Conservation (phyloP, 192 early-diverging fungal genomes). For the Paraglomus brasilianum region DNA sequence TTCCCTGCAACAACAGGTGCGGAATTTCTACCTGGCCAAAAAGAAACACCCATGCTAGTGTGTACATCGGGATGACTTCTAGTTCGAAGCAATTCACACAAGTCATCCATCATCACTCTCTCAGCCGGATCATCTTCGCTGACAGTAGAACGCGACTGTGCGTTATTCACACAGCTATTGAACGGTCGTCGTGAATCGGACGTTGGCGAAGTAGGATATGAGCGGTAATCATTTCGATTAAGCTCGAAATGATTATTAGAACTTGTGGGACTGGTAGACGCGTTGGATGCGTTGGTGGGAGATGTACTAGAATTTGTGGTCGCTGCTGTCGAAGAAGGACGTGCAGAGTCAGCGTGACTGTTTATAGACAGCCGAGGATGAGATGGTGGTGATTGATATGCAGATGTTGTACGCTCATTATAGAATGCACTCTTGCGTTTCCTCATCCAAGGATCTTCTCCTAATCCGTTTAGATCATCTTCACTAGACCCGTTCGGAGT, state of each 20-base stretch:
- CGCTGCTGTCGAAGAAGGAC: too few species aligned
- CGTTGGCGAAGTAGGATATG: too few species aligned
- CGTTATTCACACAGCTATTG: neutral
- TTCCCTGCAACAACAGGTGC: neutral
- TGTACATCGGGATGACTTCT: constrained; percentile 18
- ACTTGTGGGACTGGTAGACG: too few species aligned
- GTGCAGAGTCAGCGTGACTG: too few species aligned
- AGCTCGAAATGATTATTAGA: too few species aligned
- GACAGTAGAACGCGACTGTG: neutral
- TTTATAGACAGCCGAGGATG: too few species aligned
- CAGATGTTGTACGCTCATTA: too few species aligned
- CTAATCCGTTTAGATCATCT: constrained; percentile 7
- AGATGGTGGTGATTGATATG: too few species aligned
- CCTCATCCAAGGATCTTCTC: constrained; percentile 28
- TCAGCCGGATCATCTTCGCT: constrained; percentile 24
- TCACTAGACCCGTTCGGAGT: neutral
- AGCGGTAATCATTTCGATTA: too few species aligned
- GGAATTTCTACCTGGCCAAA: neutral
- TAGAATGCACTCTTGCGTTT: too few species aligned
- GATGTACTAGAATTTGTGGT: too few species aligned
- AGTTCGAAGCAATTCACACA: constrained; percentile 27
- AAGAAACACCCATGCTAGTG: neutral
- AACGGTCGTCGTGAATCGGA: neutral
- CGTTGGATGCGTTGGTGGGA: too few species aligned
- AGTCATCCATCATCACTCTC: constrained; percentile 19